Base-by-base conservation (phyloP, 1,284 basidiomycete genomes). In the Microbotryum silenes-acaulis region DNA sequence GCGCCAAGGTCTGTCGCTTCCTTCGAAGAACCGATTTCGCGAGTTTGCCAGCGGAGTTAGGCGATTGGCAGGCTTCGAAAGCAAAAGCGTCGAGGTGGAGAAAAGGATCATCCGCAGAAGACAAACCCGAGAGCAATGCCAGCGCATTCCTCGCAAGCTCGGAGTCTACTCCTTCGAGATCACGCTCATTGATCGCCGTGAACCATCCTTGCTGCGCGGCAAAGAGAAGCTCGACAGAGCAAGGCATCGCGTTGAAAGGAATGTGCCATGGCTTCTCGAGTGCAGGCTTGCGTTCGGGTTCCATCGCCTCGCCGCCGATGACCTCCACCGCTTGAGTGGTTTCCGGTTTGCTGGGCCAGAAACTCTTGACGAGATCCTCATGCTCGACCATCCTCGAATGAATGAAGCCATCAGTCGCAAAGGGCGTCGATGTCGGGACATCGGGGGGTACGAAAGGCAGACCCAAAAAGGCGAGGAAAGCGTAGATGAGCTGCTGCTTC, bases 381-480 rank as follows among this genome's bases (percentile, higher is more conserved):
- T 72, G 69, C 42, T 68, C 63, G 48, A 64, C 61, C 21, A 70
- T 54, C 27, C 71, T 67, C 6, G 72, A 67, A 45, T 69, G 70
- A 1, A 79, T 69, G 65, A 77, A 76, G 0, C 76, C 72, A 57
- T 79, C 78, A 5, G 65, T 72, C 2, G 71, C 70, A 21, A 74
- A 73, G 0, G 75, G 67, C 0, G 75, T 72, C 18, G 73, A 71
- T 2, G 77, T 77, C 1, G 76, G 70, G 5, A 73, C 68, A n/a
- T 75, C 77, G 2, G 76, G 75, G 5, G 77, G 76, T 2, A 72
- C 66, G 59, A 79, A 75, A 0, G 78, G 83, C 20, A 94, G 79
- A 14, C 89, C 90, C 27, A 88, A 75, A 70, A 88, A 82, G 20
- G 85, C 83, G 44, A 96, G 78, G 82, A 88, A 91, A 8, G 85